Evolutionary conservation across 106 monocot species (phyloP), one percentile per base, ranked within the genome.

Genomic region (Chionographis japonica): DNA sequence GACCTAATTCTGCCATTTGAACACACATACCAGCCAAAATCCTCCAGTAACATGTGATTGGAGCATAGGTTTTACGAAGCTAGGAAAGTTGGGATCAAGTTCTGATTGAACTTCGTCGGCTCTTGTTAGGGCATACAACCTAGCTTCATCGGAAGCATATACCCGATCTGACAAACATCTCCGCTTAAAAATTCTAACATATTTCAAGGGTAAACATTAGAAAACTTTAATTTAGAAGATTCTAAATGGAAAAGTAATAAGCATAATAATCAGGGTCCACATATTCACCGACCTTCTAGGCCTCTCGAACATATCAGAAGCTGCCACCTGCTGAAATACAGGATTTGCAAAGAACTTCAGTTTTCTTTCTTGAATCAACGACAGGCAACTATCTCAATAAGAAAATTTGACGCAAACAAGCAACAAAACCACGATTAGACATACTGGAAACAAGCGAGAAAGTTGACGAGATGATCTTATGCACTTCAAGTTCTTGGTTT

Each of bases 11-110:
- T 27, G 27, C 27, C 27, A 27, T 27, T 27, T 15, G 12, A 19
- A n/a, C n/a, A 36, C 40, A 49, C 50, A 83, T 49, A 87, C 90
- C 84, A 94, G 80, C 94, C 94, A 94, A 79, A 94, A 94, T 60
- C 94, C 94, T 50, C 94, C 94, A 40, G 90, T 94, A 6, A 84
- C 84, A 68, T 94, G 93, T 0, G 93, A 94, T 63, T 89, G 89
- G 36, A 74, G 68, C 93, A 94, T 94, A 20, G 93, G 79, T 72
- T 90, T 94, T 3, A 86, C 79, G 74, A 94, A 94, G 62, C 72
- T 77, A 2, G 84, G 86, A 73, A 71, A 66, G 0, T 54, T 42
- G 0, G 65, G 66, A 20, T 79, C 84, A 6, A 89, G 81, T 58
- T 69, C 61, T 16, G 76, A 56, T 72, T 76, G 77, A 55, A 84